phyloP scores from a whole-genome alignment of 305 asterid genomes.

The Fraxinus platypoda region DNA sequence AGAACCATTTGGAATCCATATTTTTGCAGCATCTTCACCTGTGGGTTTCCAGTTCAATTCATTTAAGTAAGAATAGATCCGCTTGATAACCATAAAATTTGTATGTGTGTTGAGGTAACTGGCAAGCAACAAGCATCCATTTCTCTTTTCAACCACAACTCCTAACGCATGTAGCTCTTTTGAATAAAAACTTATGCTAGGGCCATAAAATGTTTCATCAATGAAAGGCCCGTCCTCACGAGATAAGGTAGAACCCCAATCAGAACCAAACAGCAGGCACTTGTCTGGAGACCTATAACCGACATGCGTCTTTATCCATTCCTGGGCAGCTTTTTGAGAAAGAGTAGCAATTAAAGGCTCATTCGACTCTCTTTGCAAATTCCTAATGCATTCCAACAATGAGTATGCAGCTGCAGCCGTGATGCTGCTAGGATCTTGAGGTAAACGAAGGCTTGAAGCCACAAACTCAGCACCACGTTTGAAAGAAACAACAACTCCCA shows the following conservation, averaged over 20 bases:
- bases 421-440: conserved; percentile 24
- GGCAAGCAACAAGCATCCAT: conserved; percentile 32
- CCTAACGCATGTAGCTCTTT: conserved; percentile 30
- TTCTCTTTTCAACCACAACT: conserved; percentile 23
- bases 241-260: conserved; percentile 24
- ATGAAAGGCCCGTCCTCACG: conserved; percentile 38
- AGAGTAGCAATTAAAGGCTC: neutral
- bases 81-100: conserved; percentile 20
- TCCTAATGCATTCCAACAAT: conserved; percentile 25
- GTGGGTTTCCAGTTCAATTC: conserved; percentile 26
- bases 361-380: neutral
- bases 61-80: conserved; percentile 27
- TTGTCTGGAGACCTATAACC: conserved; percentile 32
- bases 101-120: conserved; percentile 24
- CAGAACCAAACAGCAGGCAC: conserved; percentile 30
- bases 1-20: conserved; percentile 36
- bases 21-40: conserved; percentile 1
- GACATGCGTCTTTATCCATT: conserved; percentile 32
- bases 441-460: conserved; percentile 25
- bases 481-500: conserved; percentile 28
- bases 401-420: conserved; percentile 21
- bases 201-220: conserved; percentile 33
- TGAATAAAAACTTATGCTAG: conserved; percentile 20
- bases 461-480: conserved; percentile 18
- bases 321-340: conserved; percentile 8